Evolutionary conservation across 2,329 filamentous ascomycete species (phyloP).

Genomic region (Aspergillus oerlinghausenensis): DNA sequence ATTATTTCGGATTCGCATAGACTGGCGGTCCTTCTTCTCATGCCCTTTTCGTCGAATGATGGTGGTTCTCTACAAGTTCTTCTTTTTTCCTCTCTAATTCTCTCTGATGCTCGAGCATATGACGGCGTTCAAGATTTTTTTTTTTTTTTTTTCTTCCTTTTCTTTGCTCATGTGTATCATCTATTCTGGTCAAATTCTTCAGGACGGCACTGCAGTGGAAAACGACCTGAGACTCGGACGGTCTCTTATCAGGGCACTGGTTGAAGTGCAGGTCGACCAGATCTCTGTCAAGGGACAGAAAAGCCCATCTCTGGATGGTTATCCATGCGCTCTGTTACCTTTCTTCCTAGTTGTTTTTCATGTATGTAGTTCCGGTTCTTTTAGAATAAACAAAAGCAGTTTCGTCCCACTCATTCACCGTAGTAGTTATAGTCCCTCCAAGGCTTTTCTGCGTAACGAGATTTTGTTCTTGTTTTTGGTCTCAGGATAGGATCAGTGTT

Average conservation of each 20-base stretch:
- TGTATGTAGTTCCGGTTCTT: conserved; percentile 9
- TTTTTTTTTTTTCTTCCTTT: conserved; percentile 8
- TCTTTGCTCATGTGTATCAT: conserved; percentile 18
- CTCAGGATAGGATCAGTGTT: not conserved
- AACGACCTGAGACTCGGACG: conserved; percentile 1
- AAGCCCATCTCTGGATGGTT: conserved; percentile 3
- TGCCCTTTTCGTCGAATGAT: not conserved
- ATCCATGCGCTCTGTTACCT: conserved; percentile 3
- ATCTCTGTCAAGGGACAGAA: conserved; percentile 3
- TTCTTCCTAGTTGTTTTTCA: conserved; percentile 1
- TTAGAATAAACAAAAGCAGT: not conserved
- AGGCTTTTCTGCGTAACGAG: not conserved
- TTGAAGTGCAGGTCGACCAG: conserved; percentile 42
- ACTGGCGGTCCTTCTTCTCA: conserved; percentile 8
- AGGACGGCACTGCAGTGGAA: not conserved
- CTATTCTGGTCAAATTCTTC: conserved; percentile 8
- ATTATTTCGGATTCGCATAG: conserved; percentile 96
- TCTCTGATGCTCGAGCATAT: conserved; percentile 30
- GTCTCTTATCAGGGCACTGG: conserved; percentile 6
- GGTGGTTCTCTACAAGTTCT: not conserved
- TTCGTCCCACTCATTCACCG: not conserved
- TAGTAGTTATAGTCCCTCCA: not conserved
- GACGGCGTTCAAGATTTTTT: conserved; percentile 27
- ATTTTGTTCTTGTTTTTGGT: not conserved
- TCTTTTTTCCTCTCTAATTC: conserved; percentile 1